Evolutionary conservation across 2,329 filamentous ascomycete genomes (phyloP), one percentile per base, ranked within the genome.

Genomic region (Aspergillus pseudoglaucus): DNA sequence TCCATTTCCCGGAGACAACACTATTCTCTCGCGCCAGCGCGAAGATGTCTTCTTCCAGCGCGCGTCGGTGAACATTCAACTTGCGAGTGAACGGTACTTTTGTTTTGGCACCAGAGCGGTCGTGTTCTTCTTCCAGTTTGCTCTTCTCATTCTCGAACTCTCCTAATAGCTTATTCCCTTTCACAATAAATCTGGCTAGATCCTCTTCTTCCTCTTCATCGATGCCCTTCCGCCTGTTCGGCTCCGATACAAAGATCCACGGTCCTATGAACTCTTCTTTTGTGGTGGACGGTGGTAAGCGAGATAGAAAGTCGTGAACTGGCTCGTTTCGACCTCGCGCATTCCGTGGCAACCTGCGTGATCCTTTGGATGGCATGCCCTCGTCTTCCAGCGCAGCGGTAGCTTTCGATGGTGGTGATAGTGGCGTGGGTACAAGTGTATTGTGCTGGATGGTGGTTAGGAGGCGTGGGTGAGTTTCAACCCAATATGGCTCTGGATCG

Each of bases 191-290:
- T 0, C 73, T 65, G 0, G 62, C 52, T 1, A 79, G 59, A 35
- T 79, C 73, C 4, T 72, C 72, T 48, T 51, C 49, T 65, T 72
- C 40, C 5, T 72, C 72, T 48, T 51, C 48, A 64, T 72, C 40
- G 60, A 53, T 14, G 66, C 67, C 4, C 67, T 65, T 3, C 63
- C 60, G 51, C 71, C 72, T 45, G 18, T 59, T 55, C 0, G 84
- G 85, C 62, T 88, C 88, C 45, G 76, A 78, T 38, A 87, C 79
- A 71, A 79, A 89, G 42, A 95, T 88, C 85, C 87, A 93, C 0
- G 78, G 77, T 2, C 77, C 73, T 0, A 69, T 56, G 0, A 59
- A 59, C 1, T 64, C 67, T 3, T 68, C 63, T 2, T 72, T 65
- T 1, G 83, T 87, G 1, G 77, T 84, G 3, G 77, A 76, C 0